Percentiles rank a stretch among this genome's conserved stretches.
Conservation (phyloP, 331 rosid genomes). For the Saraca asoca region DNA sequence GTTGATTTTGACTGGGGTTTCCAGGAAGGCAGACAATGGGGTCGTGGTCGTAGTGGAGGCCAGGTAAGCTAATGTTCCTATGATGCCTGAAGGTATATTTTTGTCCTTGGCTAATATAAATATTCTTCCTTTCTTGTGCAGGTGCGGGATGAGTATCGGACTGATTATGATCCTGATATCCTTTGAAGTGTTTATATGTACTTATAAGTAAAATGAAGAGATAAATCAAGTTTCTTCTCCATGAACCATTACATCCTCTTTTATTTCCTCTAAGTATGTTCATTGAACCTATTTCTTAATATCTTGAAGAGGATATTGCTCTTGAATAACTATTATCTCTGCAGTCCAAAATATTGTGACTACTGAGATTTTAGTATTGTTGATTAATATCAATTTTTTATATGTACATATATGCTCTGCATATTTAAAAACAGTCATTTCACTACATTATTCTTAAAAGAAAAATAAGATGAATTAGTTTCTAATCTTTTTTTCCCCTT, state of each 20-base stretch:
- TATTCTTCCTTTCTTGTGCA: conserved; percentile 37
- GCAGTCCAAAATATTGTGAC: background rate
- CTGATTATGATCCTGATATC: conserved; percentile 99
- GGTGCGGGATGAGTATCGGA: conserved; percentile 98
- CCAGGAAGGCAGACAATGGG: conserved; percentile 99
- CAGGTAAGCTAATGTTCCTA: conserved; percentile 52
- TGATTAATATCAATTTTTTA: background rate
- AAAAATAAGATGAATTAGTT: background rate
- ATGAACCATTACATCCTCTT: background rate
- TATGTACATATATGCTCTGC: background rate
- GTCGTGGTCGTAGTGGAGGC: conserved; percentile 99
- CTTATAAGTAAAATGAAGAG: too few species aligned
- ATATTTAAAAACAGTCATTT: conserved; percentile 7
- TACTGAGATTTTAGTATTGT: background rate
- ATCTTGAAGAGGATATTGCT: background rate
- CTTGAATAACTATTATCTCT: background rate
- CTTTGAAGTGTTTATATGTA: conserved; percentile 50
- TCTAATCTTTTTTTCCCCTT: background rate
- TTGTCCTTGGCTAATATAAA: conserved; percentile 28
- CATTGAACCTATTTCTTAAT: background rate
- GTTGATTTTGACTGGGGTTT: conserved; percentile 99
- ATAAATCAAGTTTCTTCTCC: too few species aligned
- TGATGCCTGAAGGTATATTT: conserved; percentile 13
- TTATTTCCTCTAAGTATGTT: conserved; percentile 4
- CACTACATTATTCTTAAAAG: background rate